These are phyloP conservation scores for Daedaleopsis sinensis DNA, from an alignment of 768 basidiomycete species.

Conservation along the genomic window DNA sequence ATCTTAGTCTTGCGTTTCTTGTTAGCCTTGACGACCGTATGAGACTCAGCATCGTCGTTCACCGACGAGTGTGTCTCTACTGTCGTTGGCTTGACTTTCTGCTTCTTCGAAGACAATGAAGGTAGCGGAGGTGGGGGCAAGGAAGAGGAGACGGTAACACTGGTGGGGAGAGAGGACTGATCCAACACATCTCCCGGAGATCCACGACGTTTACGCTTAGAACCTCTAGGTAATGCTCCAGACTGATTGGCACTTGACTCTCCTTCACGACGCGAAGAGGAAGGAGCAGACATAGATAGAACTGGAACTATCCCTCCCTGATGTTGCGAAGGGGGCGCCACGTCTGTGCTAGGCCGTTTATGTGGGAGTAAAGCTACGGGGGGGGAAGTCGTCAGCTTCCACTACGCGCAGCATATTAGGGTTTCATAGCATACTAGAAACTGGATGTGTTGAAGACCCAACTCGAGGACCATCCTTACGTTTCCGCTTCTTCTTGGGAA, in stretches of 20 bases:
- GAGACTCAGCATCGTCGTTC: not conserved
- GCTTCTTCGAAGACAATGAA: constrained; percentile 28
- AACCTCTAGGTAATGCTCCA: not conserved
- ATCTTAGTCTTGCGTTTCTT: constrained; percentile 6
- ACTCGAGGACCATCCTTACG: not conserved
- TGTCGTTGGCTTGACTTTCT: constrained; percentile 25
- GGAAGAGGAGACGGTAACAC: not conserved
- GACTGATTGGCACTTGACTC: not conserved
- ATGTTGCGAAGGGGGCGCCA: too few relatives aligned
- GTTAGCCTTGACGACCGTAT: not conserved
- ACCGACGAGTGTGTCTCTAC: not conserved
- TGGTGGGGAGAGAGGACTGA: not conserved
- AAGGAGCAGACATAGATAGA: not conserved
- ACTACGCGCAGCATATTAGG: not conserved
- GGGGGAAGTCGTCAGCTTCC: too few relatives aligned
- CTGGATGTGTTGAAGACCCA: not conserved
- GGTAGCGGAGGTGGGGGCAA: not conserved
- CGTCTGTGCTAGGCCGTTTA: too few relatives aligned
- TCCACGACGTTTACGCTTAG: constrained; percentile 13
- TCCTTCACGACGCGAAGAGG: not conserved
- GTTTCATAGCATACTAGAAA: not conserved
- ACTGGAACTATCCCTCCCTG: too few relatives aligned
- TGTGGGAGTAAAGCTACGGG: too few relatives aligned
- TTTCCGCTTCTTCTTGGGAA: constrained; percentile 17
- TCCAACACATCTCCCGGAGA: not conserved